Conservation (phyloP, 306 rosid genomes). For the Dryas drummondii region DNA sequence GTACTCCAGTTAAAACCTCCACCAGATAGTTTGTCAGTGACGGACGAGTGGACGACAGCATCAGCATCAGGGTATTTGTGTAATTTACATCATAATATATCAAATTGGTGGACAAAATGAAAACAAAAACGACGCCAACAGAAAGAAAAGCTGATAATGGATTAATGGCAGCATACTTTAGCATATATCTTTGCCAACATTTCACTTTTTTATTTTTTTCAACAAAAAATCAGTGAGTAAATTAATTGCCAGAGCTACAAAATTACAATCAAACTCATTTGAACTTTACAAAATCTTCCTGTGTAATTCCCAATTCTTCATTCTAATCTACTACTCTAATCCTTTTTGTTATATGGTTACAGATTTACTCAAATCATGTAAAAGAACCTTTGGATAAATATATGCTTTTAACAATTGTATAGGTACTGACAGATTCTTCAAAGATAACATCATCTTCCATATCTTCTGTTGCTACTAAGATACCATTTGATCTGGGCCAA, state of each 20-base stretch:
- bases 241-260: slow-evolving; percentile 18
- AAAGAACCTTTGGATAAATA: background rate
- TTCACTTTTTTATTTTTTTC: background rate
- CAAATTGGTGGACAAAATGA: background rate
- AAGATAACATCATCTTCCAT: too few species aligned
- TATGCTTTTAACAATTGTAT: background rate
- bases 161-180: too few species aligned
- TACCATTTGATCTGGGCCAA: too few species aligned
- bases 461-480: too few species aligned
- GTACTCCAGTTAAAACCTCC: slow-evolving; percentile 3
- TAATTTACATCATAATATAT: too few species aligned
- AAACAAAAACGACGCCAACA: background rate
- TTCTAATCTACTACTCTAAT: slow-evolving; percentile 33
- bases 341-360: slow-evolving; percentile 19
- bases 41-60: slow-evolving; percentile 13
- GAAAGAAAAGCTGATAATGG: background rate
- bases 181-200: background rate
- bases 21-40: background rate
- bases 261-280: slow-evolving; percentile 13
- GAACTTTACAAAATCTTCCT: slow-evolving; percentile 8
- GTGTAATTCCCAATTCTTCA: slow-evolving; percentile 21
- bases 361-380: background rate
- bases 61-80: background rate
- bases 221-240: slow-evolving; percentile 12
- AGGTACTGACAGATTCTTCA: too few species aligned